Conservation (phyloP, 78 protist species). For the Emiliania huxleyi region DNA sequence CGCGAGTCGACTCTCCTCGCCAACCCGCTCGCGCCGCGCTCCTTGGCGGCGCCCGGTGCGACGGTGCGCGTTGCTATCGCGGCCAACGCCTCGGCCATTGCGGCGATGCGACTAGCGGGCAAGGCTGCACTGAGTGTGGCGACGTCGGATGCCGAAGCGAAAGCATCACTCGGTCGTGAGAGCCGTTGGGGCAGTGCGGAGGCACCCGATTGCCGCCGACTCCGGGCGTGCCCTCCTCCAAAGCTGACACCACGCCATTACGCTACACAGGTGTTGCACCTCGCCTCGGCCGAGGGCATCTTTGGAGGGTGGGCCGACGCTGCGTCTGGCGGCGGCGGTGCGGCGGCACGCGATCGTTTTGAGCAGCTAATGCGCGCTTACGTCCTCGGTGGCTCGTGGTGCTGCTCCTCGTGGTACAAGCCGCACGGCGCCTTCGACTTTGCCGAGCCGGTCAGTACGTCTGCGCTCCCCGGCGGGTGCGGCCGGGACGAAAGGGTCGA, state of each 20-base stretch:
- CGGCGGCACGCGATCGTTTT: not conserved
- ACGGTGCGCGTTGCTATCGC: no score
- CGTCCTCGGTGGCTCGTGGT: not conserved
- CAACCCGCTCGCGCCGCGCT: not conserved
- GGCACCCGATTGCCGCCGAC: no score
- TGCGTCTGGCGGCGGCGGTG: not conserved
- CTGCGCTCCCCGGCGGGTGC: not conserved
- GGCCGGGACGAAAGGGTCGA: not conserved
- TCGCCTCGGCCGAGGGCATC: not conserved
- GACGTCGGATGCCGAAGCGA: no score
- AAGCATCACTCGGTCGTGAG: no score
- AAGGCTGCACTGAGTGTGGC: no score
- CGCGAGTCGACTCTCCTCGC: not conserved
- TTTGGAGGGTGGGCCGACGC: not conserved
- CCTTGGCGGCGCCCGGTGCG: no score
- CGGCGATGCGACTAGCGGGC: no score
- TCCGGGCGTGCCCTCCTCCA: no score
- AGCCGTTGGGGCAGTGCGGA: no score
- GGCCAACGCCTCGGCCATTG: no score
- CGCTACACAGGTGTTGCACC: not conserved
- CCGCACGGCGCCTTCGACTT: not conserved
- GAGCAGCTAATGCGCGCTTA: not conserved
- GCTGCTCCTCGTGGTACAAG: constrained; percentile 8
- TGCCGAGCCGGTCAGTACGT: not conserved
- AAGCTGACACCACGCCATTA: no score